A percentile compares a stretch with the other conserved stretches of the same genome.
Conservation (phyloP, 768 basidiomycete genomes). For the Leccinum disarticulatum region DNA sequence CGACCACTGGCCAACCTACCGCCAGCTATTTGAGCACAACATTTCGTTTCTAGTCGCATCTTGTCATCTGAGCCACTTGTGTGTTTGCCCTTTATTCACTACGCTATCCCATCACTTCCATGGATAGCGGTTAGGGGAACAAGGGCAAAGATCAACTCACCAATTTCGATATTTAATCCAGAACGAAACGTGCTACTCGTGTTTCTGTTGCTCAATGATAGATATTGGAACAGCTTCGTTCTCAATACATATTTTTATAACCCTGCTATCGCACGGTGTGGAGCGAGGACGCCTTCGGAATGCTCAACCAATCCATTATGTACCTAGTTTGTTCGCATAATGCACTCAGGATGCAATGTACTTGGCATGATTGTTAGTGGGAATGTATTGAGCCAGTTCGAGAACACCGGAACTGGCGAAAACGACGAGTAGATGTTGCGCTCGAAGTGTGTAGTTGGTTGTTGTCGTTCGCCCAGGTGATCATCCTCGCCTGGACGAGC, state of each 20-base stretch:
- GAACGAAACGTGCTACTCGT: slow-evolving; percentile 18
- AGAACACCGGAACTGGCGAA: no score
- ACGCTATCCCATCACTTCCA: slow-evolving; percentile 49
- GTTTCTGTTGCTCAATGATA: slow-evolving; percentile 19
- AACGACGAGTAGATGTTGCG: no score
- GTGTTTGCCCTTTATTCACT: slow-evolving; percentile 67
- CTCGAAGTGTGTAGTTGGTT: no score
- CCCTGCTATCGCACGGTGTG: background rate
- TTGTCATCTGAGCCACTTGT: background rate
- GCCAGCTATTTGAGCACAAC: no score
- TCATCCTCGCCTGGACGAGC: no score
- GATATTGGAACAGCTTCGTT: slow-evolving; percentile 21
- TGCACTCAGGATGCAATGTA: no score
- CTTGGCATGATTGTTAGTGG: no score
- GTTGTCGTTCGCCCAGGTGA: no score
- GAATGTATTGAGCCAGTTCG: no score
- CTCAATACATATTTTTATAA: slow-evolving; percentile 1
- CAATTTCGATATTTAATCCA: slow-evolving; percentile 8
- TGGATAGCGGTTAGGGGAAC: slow-evolving; percentile 81
- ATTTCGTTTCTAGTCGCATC: background rate
- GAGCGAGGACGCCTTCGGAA: background rate
- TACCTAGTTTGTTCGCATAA: no score
- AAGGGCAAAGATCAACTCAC: slow-evolving; percentile 62
- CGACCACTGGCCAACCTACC: no score
- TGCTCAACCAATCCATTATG: background rate